These are phyloP conservation scores for Madurella mycetomatis DNA, from an alignment of 2,329 filamentous ascomycete species.

Conservation along the genomic window DNA sequence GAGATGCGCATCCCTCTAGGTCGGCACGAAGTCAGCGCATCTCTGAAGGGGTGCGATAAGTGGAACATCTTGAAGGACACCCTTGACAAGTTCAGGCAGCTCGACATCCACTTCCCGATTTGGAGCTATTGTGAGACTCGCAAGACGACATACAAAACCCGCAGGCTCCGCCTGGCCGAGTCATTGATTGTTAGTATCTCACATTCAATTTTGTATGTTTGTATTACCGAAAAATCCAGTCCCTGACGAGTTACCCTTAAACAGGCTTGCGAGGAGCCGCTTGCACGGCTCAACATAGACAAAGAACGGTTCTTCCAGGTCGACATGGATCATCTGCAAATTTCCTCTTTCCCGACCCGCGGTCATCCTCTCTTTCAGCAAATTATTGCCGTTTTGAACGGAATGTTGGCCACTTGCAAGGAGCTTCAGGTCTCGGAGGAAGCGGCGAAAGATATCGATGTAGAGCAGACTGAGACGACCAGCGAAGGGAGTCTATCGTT, in stretches of 20 bases:
- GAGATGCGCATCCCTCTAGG: not conserved
- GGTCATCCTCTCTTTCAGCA: too few species aligned
- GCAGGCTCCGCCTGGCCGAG: too few species aligned
- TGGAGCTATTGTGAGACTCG: conserved; percentile 1
- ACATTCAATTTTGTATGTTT: too few species aligned
- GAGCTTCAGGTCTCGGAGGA: not conserved
- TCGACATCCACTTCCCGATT: conserved; percentile 1
- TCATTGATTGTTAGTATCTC: too few species aligned
- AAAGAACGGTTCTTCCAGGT: not conserved
- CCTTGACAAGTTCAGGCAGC: conserved; percentile 1
- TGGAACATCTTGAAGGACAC: not conserved
- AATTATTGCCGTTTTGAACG: not conserved
- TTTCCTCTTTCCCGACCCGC: too few species aligned
- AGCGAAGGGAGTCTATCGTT: too few species aligned
- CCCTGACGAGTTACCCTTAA: not conserved
- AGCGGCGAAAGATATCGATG: not conserved
- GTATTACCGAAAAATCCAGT: not conserved
- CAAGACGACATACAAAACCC: too few species aligned
- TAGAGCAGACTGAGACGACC: not conserved
- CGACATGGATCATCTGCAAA: too few species aligned
- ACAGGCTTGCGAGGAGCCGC: not conserved
- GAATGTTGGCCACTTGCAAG: not conserved
- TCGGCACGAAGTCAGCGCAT: not conserved
- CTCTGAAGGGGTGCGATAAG: not conserved
- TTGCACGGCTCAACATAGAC: not conserved